These are phyloP conservation scores for Sporothrix protearum DNA, from an alignment of 2,329 filamentous ascomycete genomes.

Conservation along the genomic window DNA sequence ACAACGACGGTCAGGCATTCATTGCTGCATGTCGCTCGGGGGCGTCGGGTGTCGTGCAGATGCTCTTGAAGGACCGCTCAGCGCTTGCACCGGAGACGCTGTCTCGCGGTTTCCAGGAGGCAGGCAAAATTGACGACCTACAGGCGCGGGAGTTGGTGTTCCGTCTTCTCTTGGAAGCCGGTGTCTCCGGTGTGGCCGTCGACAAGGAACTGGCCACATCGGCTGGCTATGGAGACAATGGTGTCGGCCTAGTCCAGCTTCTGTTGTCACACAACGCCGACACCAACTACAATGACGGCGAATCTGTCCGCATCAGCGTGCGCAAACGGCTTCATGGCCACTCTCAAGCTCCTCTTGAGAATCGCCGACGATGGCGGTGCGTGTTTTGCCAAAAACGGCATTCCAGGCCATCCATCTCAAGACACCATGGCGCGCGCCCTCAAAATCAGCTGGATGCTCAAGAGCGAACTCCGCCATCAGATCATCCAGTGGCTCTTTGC, in stretches of 20 bases:
- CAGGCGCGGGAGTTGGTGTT: slow-evolving; percentile 49
- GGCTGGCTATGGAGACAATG: slow-evolving; percentile 49
- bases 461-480: slow-evolving; percentile 46
- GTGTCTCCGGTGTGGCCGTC: slow-evolving; percentile 50
- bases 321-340: slow-evolving; percentile 50
- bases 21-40: slow-evolving; percentile 54
- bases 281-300: slow-evolving; percentile 53
- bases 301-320: slow-evolving; percentile 54
- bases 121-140: slow-evolving; percentile 51
- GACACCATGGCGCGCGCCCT: slow-evolving; percentile 49
- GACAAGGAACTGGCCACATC: slow-evolving; percentile 53
- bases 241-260: slow-evolving; percentile 47
- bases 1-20: slow-evolving; percentile 51
- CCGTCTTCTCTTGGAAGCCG: slow-evolving; percentile 48
- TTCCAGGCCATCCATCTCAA: slow-evolving; percentile 44
- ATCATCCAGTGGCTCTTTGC: slow-evolving; percentile 50
- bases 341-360: slow-evolving; percentile 51
- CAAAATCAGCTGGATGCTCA: slow-evolving; percentile 53
- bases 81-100: slow-evolving; percentile 43
- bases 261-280: slow-evolving; percentile 53
- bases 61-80: slow-evolving; percentile 43
- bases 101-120: slow-evolving; percentile 52
- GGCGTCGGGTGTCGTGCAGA: slow-evolving; percentile 46
- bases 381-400: slow-evolving; percentile 31
- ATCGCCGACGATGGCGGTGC: slow-evolving; percentile 32